Base-by-base conservation (phyloP, 768 basidiomycete species). In the Boletus patriciae region DNA sequence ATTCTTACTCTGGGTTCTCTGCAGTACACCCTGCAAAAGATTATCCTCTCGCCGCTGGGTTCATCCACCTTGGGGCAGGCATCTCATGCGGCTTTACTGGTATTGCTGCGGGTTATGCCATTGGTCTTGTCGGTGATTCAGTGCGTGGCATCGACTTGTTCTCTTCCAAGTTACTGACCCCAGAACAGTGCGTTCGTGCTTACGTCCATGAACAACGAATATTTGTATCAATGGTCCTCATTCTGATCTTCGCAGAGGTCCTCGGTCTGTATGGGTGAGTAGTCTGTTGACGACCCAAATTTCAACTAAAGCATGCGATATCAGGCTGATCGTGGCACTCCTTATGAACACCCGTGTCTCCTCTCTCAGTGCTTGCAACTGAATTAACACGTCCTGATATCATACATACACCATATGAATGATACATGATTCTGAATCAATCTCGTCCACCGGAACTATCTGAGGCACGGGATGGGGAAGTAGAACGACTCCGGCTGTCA, bases 221-320 rank as follows among this genome's bases (percentile, higher is more conserved):
- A 27, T 98, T 95, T 69, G 95, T 98, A 21, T 80, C 88, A 8
- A 98, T 98, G 95, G 93, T 98, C 19, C 85, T 98, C 41, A 95
- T 98, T 61, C 85, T 98, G 68, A 93, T 93, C 62, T 94, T 93
- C 62, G 87, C 86, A 8, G 94, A 96, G 72, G 94, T 97, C 23
- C 76, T 97, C 56, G 94, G 94, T 37, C 73, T 96, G 53, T 94
- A 92, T 66, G 92, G 90, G 86, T 88, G 67, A 60, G 85, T 74
- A 36, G 6, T 40, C 21, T 41, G 16, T 58, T 29, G 21, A 25
- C 36, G 16, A 15, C 48, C 16, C n/a, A 4, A 46, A 51, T 34
- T 37, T 29, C 23, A 37, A 37, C 59, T 16, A 33, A 48, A 29
- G 12, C 2, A n/a, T n/a, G 6, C 34, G 16, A 36, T 48, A 16